Evolutionary conservation across 2,329 filamentous ascomycete species (phyloP).

Genomic region (Talaromyces sp.): DNA sequence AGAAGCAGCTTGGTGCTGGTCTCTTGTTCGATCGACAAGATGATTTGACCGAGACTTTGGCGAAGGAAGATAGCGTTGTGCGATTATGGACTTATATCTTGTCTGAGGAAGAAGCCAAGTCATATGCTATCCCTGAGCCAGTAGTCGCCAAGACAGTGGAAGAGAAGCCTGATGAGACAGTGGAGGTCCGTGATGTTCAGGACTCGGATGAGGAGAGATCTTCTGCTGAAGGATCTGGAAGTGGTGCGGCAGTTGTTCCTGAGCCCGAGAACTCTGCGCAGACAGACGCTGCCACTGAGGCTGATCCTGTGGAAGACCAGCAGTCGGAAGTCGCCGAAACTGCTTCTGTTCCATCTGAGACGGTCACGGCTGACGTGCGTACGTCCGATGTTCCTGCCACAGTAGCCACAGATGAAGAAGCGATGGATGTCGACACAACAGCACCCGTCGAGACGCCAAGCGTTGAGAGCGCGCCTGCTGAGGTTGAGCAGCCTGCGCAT

Average conservation of each 20-base stretch:
- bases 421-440: conserved; percentile 22
- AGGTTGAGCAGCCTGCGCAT: neutral
- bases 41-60: conserved; percentile 30
- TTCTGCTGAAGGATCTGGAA: conserved; percentile 14
- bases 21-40: conserved; percentile 34
- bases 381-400: conserved; percentile 17
- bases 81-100: conserved; percentile 41
- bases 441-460: neutral
- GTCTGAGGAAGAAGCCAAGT: conserved; percentile 32
- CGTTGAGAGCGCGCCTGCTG: neutral
- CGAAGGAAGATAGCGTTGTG: conserved; percentile 26
- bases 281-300: neutral
- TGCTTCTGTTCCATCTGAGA: conserved; percentile 3
- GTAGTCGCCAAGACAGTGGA: conserved; percentile 21
- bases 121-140: conserved; percentile 37
- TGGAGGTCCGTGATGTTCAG: conserved; percentile 27
- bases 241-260: neutral
- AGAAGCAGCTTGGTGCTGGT: conserved; percentile 31
- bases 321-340: conserved; percentile 13
- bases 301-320: neutral
- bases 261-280: neutral
- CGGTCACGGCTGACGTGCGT: conserved; percentile 10
- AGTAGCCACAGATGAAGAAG: conserved; percentile 30
- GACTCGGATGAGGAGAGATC: conserved; percentile 24
- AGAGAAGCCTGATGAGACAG: conserved; percentile 30